These are phyloP conservation scores for Pestalotiopsis sp. DNA, from an alignment of 2,329 filamentous ascomycete species.

Conservation along the genomic window DNA sequence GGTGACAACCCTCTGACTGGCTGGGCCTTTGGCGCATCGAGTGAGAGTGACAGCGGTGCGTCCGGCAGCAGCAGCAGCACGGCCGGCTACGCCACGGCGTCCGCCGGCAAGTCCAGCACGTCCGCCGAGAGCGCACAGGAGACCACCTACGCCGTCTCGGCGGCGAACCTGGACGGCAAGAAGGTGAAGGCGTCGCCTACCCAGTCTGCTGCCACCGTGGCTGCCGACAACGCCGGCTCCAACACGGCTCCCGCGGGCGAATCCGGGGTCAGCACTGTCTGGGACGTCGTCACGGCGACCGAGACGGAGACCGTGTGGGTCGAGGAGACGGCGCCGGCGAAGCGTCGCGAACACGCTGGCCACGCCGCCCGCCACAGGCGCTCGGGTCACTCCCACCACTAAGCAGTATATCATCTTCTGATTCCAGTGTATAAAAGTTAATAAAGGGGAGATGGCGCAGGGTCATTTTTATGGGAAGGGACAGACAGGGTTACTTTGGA, in stretches of 20 bases:
- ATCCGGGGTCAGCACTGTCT: not conserved
- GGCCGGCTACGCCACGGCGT: not conserved
- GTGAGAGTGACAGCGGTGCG: not conserved
- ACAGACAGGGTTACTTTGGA: not conserved
- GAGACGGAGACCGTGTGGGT: conserved; percentile 1
- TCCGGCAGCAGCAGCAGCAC: not conserved
- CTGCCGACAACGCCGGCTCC: not conserved
- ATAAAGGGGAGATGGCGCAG: not conserved
- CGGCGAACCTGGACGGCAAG: not conserved
- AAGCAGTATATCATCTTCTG: not conserved
- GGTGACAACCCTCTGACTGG: conserved; percentile 58
- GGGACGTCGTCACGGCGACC: conserved; percentile 10
- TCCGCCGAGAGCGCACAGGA: not conserved
- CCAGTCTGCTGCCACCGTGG: not conserved
- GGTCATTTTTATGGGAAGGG: not conserved
- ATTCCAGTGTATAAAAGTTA: conserved; percentile 4
- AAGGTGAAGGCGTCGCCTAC: conserved; percentile 6
- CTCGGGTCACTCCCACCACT: not conserved
- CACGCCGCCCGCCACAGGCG: conserved; percentile 11
- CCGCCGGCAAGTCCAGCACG: not conserved
- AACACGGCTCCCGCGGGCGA: not conserved
- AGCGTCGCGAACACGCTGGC: conserved; percentile 5
- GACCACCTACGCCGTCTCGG: not conserved
- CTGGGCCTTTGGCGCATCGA: conserved; percentile 35
- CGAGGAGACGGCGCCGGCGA: conserved; percentile 5